Conservation (phyloP, 768 basidiomycete genomes). For the Russula ochroleuca region DNA sequence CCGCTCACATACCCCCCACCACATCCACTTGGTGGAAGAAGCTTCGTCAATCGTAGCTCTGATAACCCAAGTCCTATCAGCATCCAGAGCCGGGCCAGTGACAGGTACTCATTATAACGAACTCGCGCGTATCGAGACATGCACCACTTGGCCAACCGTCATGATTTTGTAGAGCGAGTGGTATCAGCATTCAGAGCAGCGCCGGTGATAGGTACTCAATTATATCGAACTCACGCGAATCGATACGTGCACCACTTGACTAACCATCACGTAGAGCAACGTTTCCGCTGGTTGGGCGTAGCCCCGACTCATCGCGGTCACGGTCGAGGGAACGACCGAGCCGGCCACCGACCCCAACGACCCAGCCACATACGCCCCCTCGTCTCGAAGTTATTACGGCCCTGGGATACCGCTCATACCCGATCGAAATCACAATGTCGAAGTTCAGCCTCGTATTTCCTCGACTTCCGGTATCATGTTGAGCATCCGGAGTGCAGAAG, state of each 20-base stretch:
- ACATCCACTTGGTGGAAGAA: no score
- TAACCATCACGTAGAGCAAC: slow-evolving; percentile 1
- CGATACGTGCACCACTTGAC: background rate
- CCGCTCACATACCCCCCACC: no score
- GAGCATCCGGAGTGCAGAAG: background rate
- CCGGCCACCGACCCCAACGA: slow-evolving; percentile 3
- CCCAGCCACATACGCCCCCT: no score
- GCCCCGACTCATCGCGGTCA: background rate
- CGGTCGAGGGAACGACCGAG: background rate
- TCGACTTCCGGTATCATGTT: background rate
- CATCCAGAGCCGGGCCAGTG: background rate
- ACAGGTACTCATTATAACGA: no score
- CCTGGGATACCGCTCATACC: background rate
- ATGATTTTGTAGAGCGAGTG: no score
- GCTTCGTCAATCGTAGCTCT: no score
- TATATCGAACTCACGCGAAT: slow-evolving; percentile 6
- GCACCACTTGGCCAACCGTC: no score
- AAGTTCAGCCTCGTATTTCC: background rate
- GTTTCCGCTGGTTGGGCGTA: slow-evolving; percentile 12
- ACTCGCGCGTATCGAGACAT: no score
- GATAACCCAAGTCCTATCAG: no score
- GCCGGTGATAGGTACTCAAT: slow-evolving; percentile 8
- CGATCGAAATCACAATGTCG: background rate
- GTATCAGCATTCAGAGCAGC: no score
- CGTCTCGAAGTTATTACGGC: background rate